Evolutionary conservation across 2,329 filamentous ascomycete species (phyloP).

Genomic region (Didymellaceae sp.): DNA sequence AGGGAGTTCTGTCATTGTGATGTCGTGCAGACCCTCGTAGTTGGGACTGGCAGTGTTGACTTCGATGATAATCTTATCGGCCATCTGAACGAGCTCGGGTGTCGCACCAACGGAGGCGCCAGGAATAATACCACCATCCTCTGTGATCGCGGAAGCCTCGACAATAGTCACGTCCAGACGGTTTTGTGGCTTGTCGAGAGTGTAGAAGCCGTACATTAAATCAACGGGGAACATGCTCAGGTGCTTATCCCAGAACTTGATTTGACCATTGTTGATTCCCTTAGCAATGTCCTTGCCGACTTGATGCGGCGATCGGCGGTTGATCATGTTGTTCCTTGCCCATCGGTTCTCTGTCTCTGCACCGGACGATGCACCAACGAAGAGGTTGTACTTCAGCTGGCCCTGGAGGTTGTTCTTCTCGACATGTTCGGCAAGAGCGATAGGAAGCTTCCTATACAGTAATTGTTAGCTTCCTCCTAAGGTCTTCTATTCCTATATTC

Average conservation of each 20-base stretch:
- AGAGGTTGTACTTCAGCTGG: constrained; percentile 83
- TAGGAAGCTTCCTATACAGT: constrained; percentile 73
- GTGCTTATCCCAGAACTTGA: constrained; percentile 94
- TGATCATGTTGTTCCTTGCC: constrained; percentile 90
- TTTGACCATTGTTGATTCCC: constrained; percentile 86
- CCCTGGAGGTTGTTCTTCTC: constrained; percentile 86
- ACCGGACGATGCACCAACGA: constrained; percentile 88
- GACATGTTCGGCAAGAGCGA: constrained; percentile 84
- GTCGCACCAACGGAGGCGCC: constrained; percentile 85
- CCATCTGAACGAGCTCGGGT: constrained; percentile 87
- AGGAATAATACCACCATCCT: constrained; percentile 86
- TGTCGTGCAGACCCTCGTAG: constrained; percentile 86
- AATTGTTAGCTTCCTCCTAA: constrained; percentile 13
- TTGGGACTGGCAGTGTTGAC: constrained; percentile 86
- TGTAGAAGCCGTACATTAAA: constrained; percentile 84
- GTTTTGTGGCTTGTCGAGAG: constrained; percentile 75
- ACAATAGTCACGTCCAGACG: constrained; percentile 83
- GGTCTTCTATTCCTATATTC: background rate
- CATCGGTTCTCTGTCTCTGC: constrained; percentile 91
- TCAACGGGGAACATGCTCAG: constrained; percentile 90
- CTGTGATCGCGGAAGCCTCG: constrained; percentile 84
- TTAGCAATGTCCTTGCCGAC: constrained; percentile 90
- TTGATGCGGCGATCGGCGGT: constrained; percentile 82
- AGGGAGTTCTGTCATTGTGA: constrained; percentile 85
- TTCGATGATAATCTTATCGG: constrained; percentile 91